Evolutionary conservation across 2,329 filamentous ascomycete genomes (phyloP).

Genomic region (Diaporthe sp.): DNA sequence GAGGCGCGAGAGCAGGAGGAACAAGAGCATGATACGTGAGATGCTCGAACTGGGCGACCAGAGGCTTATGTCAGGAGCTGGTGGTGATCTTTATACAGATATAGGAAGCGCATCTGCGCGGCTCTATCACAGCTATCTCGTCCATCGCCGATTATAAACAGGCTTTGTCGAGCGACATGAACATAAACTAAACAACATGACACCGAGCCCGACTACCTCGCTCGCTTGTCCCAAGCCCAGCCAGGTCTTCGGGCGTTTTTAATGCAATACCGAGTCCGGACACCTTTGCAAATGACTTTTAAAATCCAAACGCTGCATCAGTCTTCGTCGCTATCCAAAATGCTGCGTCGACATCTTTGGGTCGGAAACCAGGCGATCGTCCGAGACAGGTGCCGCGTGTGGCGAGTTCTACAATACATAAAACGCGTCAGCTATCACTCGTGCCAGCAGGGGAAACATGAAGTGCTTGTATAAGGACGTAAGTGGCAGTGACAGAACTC

Average conservation of each 20-base stretch:
- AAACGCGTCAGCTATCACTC: slow-evolving; percentile 7
- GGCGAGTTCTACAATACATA: slow-evolving; percentile 47
- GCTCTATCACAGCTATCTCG: not conserved
- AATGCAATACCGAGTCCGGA: not conserved
- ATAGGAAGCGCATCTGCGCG: not conserved
- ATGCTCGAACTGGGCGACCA: not conserved
- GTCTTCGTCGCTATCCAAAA: slow-evolving; percentile 45
- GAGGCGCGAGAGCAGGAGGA: not conserved
- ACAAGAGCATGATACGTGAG: not conserved
- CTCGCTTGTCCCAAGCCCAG: not conserved
- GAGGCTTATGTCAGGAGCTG: not conserved
- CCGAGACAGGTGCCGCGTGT: slow-evolving; percentile 49
- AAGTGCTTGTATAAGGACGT: not conserved
- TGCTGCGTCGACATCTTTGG: slow-evolving; percentile 49
- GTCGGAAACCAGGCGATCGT: slow-evolving; percentile 50
- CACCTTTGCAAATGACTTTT: not conserved
- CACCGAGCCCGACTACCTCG: not conserved
- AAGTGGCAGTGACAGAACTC: not conserved
- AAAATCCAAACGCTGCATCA: slow-evolving; percentile 12
- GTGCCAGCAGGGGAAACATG: not conserved
- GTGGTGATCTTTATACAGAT: not conserved
- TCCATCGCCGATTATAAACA: not conserved
- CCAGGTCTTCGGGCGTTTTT: not conserved
- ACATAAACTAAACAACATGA: not conserved
- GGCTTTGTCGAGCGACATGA: not conserved